These are phyloP conservation scores for Suillus lakei DNA, from an alignment of 768 basidiomycete genomes.

Conservation along the genomic window DNA sequence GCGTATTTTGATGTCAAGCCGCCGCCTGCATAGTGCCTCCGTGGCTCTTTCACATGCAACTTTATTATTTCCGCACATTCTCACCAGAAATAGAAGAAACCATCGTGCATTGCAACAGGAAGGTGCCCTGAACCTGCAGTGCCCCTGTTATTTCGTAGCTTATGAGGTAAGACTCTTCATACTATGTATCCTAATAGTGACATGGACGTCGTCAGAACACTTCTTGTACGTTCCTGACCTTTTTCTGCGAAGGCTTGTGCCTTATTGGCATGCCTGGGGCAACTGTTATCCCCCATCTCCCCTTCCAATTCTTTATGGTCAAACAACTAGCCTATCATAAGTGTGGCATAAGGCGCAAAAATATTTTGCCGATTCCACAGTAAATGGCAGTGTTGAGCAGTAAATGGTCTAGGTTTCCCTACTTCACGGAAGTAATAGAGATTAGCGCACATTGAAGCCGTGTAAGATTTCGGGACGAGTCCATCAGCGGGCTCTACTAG, in stretches of 20 bases:
- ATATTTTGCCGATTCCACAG: neutral
- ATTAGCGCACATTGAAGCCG: neutral
- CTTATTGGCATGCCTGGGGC: neutral
- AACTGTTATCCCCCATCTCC: neutral
- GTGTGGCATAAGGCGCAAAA: neutral
- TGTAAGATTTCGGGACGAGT: neutral
- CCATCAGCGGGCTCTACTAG: neutral
- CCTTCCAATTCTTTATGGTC: neutral
- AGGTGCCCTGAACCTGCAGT: neutral
- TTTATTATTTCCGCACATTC: neutral
- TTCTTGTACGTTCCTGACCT: constrained; percentile 1
- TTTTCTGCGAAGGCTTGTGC: neutral
- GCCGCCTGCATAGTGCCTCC: neutral
- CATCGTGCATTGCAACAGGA: neutral
- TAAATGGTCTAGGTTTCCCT: neutral
- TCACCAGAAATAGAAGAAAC: neutral
- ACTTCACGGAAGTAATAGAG: neutral
- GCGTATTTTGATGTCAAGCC: neutral
- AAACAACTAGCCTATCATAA: neutral
- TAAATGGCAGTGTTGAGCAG: neutral
- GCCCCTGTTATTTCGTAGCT: neutral
- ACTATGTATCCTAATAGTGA: constrained; percentile 1
- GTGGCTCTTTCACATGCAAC: neutral
- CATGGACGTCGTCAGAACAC: neutral
- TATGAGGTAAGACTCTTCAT: neutral